Evolutionary conservation across 164 flowering plant species (phyloP).

Genomic region (Malania oleifera): DNA sequence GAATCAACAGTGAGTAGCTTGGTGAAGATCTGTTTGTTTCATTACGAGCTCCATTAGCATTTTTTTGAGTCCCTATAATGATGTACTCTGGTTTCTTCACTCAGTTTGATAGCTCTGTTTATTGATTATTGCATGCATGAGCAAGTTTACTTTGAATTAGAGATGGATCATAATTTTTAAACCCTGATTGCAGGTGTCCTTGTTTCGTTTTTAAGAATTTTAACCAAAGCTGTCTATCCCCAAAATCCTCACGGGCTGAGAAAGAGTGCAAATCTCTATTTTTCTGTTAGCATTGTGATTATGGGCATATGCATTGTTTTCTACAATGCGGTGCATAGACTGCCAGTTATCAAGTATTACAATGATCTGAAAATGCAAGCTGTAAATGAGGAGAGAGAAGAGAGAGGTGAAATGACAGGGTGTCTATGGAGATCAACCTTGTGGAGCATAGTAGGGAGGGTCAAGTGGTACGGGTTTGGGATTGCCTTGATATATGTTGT

Average conservation of each 20-base stretch:
- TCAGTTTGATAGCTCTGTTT: not conserved
- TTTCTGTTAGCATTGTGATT: constrained; percentile 57
- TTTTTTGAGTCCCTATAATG: not conserved
- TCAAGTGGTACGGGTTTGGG: constrained; percentile 82
- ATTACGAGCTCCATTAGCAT: not conserved
- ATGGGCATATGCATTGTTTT: constrained; percentile 67
- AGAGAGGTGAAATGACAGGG: constrained; percentile 40
- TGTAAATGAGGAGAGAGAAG: constrained; percentile 49
- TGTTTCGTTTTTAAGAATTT: constrained; percentile 72
- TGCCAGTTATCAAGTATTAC: constrained; percentile 79
- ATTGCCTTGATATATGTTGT: constrained; percentile 62
- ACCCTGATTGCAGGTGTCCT: constrained; percentile 69
- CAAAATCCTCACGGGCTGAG: constrained; percentile 73
- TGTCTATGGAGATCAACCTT: constrained; percentile 51
- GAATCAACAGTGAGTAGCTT: not conserved
- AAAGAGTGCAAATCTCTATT: constrained; percentile 86
- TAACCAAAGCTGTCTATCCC: constrained; percentile 74
- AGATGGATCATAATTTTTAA: not conserved
- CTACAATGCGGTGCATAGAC: constrained; percentile 68
- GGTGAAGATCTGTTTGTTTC: not conserved
- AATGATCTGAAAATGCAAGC: constrained; percentile 59
- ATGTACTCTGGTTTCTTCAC: not conserved
- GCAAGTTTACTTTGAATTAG: not conserved
- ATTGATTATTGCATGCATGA: not conserved
- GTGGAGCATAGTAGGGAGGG: constrained; percentile 56